phyloP scores from a whole-genome alignment of 768 basidiomycete genomes.

The Suillus fuscotomentosus region DNA sequence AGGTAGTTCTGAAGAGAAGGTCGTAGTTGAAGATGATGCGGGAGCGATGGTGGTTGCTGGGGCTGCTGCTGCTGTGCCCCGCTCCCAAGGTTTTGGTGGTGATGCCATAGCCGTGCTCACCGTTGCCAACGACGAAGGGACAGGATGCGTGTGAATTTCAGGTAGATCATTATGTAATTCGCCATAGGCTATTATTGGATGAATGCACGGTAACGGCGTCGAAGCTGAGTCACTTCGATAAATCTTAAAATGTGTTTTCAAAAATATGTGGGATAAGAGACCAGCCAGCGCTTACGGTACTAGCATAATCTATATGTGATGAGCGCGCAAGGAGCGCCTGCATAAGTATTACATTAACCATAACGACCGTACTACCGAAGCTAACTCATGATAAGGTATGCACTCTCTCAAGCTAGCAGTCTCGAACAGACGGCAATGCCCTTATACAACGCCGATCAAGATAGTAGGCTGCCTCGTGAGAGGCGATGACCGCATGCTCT shows the following conservation, averaged over 20 bases:
- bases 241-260: background rate
- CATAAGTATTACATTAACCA: background rate
- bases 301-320: background rate
- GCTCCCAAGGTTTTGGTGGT: conserved; percentile 91
- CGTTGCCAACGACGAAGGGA: background rate
- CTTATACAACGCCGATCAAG: background rate
- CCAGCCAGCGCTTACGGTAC: background rate
- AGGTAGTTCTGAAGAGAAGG: conserved; percentile 33
- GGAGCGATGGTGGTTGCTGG: conserved; percentile 24
- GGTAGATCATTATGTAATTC: too few species aligned
- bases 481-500: background rate
- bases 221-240: too few species aligned
- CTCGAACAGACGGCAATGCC: background rate
- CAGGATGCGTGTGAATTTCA: background rate
- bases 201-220: too few species aligned
- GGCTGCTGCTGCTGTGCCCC: conserved; percentile 40
- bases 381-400: background rate
- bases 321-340: background rate
- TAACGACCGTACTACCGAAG: background rate
- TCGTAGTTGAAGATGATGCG: conserved; percentile 17
- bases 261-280: background rate
- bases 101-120: conserved; percentile 50
- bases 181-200: too few species aligned
- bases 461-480: background rate
- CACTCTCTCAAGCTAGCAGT: background rate